These are phyloP conservation scores for Fusarium oxysporum DNA, from an alignment of 2,329 filamentous ascomycete species.

Conservation along the genomic window DNA sequence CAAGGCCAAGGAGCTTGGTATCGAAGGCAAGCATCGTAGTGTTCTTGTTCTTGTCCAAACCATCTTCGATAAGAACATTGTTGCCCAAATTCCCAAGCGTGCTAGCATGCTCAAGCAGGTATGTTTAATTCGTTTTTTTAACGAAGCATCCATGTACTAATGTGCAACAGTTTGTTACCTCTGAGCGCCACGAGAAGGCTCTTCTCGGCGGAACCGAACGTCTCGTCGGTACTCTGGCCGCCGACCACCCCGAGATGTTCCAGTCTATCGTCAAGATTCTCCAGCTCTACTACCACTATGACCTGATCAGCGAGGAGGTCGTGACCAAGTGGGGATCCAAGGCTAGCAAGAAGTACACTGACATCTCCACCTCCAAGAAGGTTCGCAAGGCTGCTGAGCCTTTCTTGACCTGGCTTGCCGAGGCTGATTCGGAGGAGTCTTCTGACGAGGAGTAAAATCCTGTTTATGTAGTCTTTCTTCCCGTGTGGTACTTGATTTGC, in stretches of 20 bases:
- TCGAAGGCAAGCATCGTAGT: slow-evolving; percentile 94
- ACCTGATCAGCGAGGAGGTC: slow-evolving; percentile 88
- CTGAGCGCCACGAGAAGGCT: slow-evolving; percentile 94
- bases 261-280: slow-evolving; percentile 86
- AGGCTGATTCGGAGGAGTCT: slow-evolving; percentile 78
- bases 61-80: slow-evolving; percentile 90
- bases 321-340: slow-evolving; percentile 92
- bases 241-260: slow-evolving; percentile 81
- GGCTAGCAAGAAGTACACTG: slow-evolving; percentile 98
- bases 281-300: slow-evolving; percentile 89
- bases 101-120: slow-evolving; percentile 90
- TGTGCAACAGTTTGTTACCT: slow-evolving; percentile 75
- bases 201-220: slow-evolving; percentile 95
- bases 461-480: neutral
- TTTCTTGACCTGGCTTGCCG: slow-evolving; percentile 94
- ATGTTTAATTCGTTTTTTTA: slow-evolving; percentile 45
- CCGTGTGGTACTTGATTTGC: neutral
- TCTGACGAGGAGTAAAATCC: slow-evolving; percentile 65
- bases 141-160: slow-evolving; percentile 44
- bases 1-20: slow-evolving; percentile 96
- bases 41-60: slow-evolving; percentile 92
- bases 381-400: slow-evolving; percentile 94
- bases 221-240: slow-evolving; percentile 78
- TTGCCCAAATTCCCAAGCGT: slow-evolving; percentile 86
- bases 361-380: slow-evolving; percentile 89